Base-by-base conservation (phyloP, 768 basidiomycete genomes). In the Russula foetens region DNA sequence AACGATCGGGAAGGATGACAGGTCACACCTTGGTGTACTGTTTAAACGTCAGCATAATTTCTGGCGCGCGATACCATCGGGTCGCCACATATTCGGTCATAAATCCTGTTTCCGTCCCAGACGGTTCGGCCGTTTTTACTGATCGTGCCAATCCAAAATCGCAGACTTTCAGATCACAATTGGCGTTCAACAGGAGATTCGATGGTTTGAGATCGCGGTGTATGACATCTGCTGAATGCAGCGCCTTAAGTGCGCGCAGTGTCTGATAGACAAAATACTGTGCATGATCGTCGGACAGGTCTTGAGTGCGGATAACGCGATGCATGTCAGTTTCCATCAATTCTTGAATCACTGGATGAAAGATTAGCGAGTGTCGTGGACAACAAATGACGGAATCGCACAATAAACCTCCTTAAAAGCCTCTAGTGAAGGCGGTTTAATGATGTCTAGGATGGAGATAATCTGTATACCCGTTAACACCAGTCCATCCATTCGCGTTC, bases 31-130 rank as follows among this genome's bases (percentile, higher is more conserved):
- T 94, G 53, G 95, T 96, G 75, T 99, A 99, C 72, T 97, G 90
- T 71, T 97, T 96, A 80, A 98, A 98, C 11, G 94, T 97, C 53
- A 99, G 80, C 97, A 99, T 99, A 76, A 99, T 95, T 72, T 99
- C 97, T 0, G 97, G 97, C 0, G 97, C 97, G 39, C 97, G 85
- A 70, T 98, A 99, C 97, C 97, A 99, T 67, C 97, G 80, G 26
- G 97, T 98, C 2, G 97, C 96, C 51, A 99, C 97, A 69, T 95
- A 96, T 84, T 93, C 91, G 1, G 92, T 96, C 92, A 95, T 93
- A 76, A 93, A 94, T 6, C 86, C 86, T 7, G 81, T 90, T 67
- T 90, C 88, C 7, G 88, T 90, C 24, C 88, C 90, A 15, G 85
- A 87, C 0, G 88, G 87, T 71, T 90, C 88, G 5, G 90, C 89